Base-by-base conservation (phyloP, 2,329 filamentous ascomycete genomes). In the Cryphonectria naterciae region DNA sequence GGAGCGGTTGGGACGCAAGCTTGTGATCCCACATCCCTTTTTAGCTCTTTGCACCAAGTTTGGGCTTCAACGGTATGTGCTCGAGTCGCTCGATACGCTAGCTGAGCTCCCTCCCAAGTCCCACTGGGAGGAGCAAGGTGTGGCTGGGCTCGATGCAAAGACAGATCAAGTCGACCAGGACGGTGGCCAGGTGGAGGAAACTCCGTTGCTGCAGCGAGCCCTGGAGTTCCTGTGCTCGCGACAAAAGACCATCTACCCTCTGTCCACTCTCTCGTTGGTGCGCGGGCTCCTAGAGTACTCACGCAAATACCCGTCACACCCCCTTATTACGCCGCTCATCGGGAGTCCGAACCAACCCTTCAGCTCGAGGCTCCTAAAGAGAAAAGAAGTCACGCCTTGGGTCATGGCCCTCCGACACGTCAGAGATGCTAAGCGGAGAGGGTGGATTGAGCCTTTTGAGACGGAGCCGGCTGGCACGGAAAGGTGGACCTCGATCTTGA, bases 211-310 rank as follows among this genome's bases (percentile, higher is more conserved):
- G 1, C 71, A 76, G 0, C 79, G 80, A 46, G 79, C 79, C 1
- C 77, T 76, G 1, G 79, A 81, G 54, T 80, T 79, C 35, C 74
- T 80, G 25, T 80, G 78, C 69, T 79, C 79, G 0, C 75, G 79
- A 13, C 76, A 78, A 58, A 78, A 77, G 61, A 79, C 79, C 6
- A 79, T 81, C 43, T 81, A 77, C 65, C 80, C 80, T 0, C 74
- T 78, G 1, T 81, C 80, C 0, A 74, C 76, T 39, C 77, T 77
- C 4, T 41, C 37, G 15, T 19, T 70, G 22, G 69, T 70, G 22
- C 46, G 25, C 28, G 56, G 56, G 0, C 74, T 81, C 2, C 73
- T 81, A 28, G n/a, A 49, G 17, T 66, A 56, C 35, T 70, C 65
- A 3, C n/a, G 19, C 10, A 64, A 64, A 19, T 68, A 68, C 28